Percentiles rank a stretch among this genome's conserved stretches.
phyloP scores from a whole-genome alignment of 495 filamentous ascomycete species.

The Lasiosphaeria hispida region DNA sequence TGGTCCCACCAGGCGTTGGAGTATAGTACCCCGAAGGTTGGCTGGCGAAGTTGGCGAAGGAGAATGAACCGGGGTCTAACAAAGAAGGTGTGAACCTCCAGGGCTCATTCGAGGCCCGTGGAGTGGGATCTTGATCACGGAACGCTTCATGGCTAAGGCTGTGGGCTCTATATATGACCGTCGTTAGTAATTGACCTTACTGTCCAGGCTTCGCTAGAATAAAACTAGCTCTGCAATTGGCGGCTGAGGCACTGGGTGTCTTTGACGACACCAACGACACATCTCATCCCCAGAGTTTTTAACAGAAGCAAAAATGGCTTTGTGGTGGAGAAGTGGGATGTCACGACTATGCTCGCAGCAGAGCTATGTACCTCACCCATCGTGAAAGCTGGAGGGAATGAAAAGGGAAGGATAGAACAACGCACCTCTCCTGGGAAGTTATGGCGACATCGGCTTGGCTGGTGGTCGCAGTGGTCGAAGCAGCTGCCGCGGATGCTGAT shows the following conservation, averaged over 20 bases:
- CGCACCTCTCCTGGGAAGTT: constrained; percentile 52
- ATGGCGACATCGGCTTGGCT: constrained; percentile 40
- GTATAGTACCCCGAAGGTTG: constrained; percentile 84
- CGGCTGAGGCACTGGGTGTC: too few species aligned
- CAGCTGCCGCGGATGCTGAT: constrained; percentile 31
- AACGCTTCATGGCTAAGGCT: constrained; percentile 47
- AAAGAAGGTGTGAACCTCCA: constrained; percentile 86
- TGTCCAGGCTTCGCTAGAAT: too few species aligned
- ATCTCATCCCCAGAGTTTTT: too few species aligned
- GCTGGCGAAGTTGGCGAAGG: constrained; percentile 72
- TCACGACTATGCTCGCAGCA: background rate
- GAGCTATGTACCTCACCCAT: too few species aligned
- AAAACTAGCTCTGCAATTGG: too few species aligned
- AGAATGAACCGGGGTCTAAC: constrained; percentile 79
- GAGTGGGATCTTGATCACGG: constrained; percentile 79
- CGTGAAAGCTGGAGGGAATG: background rate
- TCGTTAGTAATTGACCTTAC: constrained; percentile 8
- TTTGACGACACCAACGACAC: too few species aligned
- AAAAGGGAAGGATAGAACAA: constrained; percentile 11
- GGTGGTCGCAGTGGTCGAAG: constrained; percentile 36
- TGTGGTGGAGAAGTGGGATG: background rate
- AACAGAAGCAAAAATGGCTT: background rate
- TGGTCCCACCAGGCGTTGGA: constrained; percentile 81
- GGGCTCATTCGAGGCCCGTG: constrained; percentile 68
- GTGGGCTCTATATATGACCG: constrained; percentile 32